Percentiles rank a stretch among this genome's conserved stretches.
Conservation (phyloP, 306 rosid genomes). For the Quercus rubra region DNA sequence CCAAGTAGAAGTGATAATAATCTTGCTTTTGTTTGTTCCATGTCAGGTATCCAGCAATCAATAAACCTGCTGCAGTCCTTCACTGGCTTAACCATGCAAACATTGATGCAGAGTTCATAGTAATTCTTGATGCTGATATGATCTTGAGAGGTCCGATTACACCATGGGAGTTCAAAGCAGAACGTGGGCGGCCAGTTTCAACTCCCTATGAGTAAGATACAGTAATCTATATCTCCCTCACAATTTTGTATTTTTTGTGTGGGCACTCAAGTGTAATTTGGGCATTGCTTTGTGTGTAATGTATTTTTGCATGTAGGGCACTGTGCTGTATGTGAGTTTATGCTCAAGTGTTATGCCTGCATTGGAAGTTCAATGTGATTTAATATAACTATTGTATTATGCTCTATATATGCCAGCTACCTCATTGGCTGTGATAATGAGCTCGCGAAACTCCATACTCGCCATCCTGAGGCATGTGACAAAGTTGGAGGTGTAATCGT, state of each 20-base stretch:
- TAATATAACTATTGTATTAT: slow-evolving; percentile 1
- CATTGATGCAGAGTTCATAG: slow-evolving; percentile 87
- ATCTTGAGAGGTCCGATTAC: slow-evolving; percentile 93
- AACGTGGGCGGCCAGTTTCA: slow-evolving; percentile 86
- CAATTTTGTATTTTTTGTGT: neutral
- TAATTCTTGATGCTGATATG: slow-evolving; percentile 99
- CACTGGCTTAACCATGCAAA: slow-evolving; percentile 95
- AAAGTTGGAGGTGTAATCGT: slow-evolving; percentile 97
- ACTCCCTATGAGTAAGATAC: slow-evolving; percentile 92
- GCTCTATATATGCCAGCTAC: slow-evolving; percentile 51
- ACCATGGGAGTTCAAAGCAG: slow-evolving; percentile 97
- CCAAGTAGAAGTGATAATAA: neutral
- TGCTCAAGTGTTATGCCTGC: neutral
- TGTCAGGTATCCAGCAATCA: slow-evolving; percentile 96
- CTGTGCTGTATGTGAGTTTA: neutral
- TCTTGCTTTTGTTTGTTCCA: slow-evolving; percentile 12
- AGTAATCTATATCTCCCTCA: neutral
- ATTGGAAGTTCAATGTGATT: neutral
- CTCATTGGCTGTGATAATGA: slow-evolving; percentile 95
- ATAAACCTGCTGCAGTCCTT: slow-evolving; percentile 98
- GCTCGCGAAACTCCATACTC: slow-evolving; percentile 85
- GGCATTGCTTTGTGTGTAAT: neutral
- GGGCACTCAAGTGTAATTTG: neutral
- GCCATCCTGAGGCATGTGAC: slow-evolving; percentile 97
- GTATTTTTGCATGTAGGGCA: neutral